Percentiles rank a stretch among this genome's conserved stretches.
These are phyloP conservation scores for Parachaetomium inaequale DNA, from an alignment of 495 filamentous ascomycete genomes.

Conservation along the genomic window DNA sequence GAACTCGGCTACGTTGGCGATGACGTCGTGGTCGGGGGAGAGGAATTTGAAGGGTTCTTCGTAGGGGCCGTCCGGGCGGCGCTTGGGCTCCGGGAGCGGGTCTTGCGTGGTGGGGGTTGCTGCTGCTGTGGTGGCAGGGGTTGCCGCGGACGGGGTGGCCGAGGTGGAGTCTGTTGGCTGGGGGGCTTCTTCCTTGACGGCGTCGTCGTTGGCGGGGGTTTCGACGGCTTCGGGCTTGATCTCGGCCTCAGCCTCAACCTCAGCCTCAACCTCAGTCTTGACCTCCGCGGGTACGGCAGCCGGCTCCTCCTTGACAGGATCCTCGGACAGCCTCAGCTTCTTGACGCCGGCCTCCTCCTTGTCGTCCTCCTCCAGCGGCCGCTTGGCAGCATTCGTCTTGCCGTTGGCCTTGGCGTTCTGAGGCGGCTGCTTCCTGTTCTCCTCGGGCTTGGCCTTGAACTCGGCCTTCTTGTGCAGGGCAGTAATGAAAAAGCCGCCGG, in stretches of 20 bases:
- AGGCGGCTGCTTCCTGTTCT: conserved; percentile 50
- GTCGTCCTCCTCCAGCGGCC: conserved; percentile 32
- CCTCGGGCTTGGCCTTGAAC: conserved; percentile 78
- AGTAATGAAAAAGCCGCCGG: conserved; percentile 94
- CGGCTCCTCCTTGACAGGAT: conserved; percentile 30
- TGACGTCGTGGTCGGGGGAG: conserved; percentile 63
- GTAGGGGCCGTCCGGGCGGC: conserved; percentile 46
- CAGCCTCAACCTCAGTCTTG: conserved; percentile 26
- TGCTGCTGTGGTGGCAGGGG: conserved; percentile 7
- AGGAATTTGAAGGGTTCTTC: conserved; percentile 96
- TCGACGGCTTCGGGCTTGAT: conserved; percentile 24
- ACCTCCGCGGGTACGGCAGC: conserved; percentile 23
- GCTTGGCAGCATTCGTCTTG: conserved; percentile 40
- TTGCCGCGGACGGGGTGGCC: conserved; percentile 18
- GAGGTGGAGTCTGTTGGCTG: conserved; percentile 20
- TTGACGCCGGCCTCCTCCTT: conserved; percentile 34
- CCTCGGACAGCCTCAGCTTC: conserved; percentile 36
- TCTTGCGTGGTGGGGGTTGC: conserved; percentile 1
- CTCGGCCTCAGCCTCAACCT: conserved; percentile 28
- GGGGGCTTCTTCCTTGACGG: not conserved
- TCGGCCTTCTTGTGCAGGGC: conserved; percentile 88
- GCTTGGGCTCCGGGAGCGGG: conserved; percentile 30
- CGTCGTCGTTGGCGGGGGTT: conserved; percentile 6
- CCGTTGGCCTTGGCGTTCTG: conserved; percentile 44
- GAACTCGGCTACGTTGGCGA: conserved; percentile 70